A percentile compares a stretch with the other conserved stretches of the same genome.
These are phyloP conservation scores for Naganishia cerealis DNA, from an alignment of 1,284 basidiomycete genomes.

Conservation along the genomic window DNA sequence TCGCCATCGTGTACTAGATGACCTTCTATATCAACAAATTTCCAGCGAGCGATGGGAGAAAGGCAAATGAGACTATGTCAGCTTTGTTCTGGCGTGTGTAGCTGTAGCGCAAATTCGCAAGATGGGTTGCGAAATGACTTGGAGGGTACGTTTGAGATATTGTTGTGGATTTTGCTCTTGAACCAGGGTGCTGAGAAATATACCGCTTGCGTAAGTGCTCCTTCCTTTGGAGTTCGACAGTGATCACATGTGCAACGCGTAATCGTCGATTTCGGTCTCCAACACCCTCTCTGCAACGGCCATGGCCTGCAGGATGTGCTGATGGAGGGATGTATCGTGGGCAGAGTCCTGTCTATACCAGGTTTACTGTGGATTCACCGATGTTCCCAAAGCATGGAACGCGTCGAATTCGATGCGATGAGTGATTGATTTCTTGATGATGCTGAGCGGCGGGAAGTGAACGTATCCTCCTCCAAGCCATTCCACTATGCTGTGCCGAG, in stretches of 20 bases:
- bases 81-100: not conserved
- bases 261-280: not conserved
- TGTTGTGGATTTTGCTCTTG: not conserved
- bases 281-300: not conserved
- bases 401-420: conserved; percentile 8
- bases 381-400: not conserved
- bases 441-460: not conserved
- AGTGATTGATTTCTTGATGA: not conserved
- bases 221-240: not conserved
- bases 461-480: not conserved
- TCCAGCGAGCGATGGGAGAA: not conserved
- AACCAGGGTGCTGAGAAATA: not conserved
- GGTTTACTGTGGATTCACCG: not conserved
- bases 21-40: not conserved
- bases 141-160: not conserved
- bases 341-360: not conserved
- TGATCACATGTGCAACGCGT: not conserved
- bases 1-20: conserved; percentile 52
- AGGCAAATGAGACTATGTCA: not conserved
- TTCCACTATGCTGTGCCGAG: not conserved
- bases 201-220: not conserved
- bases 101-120: not conserved
- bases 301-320: not conserved
- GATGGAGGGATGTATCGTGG: no score
- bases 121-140: not conserved